phyloP scores from a whole-genome alignment of 106 monocot genomes.

The Amphibolis antarctica region DNA sequence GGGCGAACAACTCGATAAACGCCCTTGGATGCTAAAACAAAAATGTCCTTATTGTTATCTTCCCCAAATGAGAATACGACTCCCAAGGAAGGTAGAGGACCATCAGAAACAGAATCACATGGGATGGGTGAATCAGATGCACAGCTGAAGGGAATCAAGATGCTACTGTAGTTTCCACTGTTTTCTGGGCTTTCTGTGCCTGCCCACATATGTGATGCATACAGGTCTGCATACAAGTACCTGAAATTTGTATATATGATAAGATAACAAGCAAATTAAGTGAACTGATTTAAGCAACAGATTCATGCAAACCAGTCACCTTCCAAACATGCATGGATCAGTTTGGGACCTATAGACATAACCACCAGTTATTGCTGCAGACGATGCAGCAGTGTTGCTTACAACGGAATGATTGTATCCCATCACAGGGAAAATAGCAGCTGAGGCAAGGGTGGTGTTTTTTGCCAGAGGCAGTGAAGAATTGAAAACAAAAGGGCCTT shows the following conservation, averaged over 20 bases:
- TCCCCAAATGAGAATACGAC: slow-evolving; percentile 64
- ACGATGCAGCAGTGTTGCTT: slow-evolving; percentile 15
- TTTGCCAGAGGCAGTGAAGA: slow-evolving; percentile 31
- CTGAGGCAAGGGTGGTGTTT: slow-evolving; percentile 44
- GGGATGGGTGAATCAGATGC: slow-evolving; percentile 57
- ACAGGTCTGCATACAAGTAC: slow-evolving; percentile 76
- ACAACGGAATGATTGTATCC: slow-evolving; percentile 45
- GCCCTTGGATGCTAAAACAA: slow-evolving; percentile 46
- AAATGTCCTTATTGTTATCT: slow-evolving; percentile 63
- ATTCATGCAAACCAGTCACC: slow-evolving; percentile 21
- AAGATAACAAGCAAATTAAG: background rate
- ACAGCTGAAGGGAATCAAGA: slow-evolving; percentile 41
- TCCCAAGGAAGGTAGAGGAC: slow-evolving; percentile 36
- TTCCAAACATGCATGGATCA: slow-evolving; percentile 91
- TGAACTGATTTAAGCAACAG: no score
- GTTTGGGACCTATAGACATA: slow-evolving; percentile 62
- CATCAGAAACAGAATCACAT: slow-evolving; percentile 35
- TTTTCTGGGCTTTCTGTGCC: slow-evolving; percentile 46
- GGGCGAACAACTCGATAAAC: slow-evolving; percentile 67
- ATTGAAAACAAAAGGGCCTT: slow-evolving; percentile 48
- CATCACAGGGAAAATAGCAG: slow-evolving; percentile 64
- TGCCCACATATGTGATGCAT: slow-evolving; percentile 54
- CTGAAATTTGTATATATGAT: slow-evolving; percentile 19
- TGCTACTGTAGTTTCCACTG: slow-evolving; percentile 67
- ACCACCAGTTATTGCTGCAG: slow-evolving; percentile 74